Base-by-base conservation (phyloP, 176 grass and related monocot species). In the Tillandsia leiboldiana region DNA sequence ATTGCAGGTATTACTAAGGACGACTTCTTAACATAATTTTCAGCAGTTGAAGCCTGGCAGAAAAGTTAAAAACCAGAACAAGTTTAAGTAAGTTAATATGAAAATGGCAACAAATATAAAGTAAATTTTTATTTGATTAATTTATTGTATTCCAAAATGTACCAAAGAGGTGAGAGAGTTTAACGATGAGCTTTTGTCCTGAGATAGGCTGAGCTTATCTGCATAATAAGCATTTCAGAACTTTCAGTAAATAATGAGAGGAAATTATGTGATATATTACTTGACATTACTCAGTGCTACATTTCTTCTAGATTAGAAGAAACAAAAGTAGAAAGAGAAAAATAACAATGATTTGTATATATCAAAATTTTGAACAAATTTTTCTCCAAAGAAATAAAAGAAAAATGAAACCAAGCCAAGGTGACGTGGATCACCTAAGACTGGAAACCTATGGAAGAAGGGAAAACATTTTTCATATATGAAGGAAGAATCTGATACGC, bases 131-230 rank as follows among this genome's bases (percentile, higher is more conserved):
- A 72, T 75, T 62, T 72, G 75, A 79, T 8, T 47, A 54, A 70
- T 77, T 63, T 59, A 50, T 50, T 51, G 26, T 51, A 71, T 77
- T 49, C 8, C 70, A 72, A 29, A 24, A 76, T 53, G 23, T 97
- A 97, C 93, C 86, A 65, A 75, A 80, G 72, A 66, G 77, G 59
- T 70, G 50, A 76, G 57, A 49, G 67, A 67, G 42, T 92, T 77
- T 28, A 75, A 53, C 51, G 59, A 74, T 28, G 63, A 70, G 65
- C 47, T 75, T 74, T 83, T 82, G 11, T 69, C 68, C 73, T 68
- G 24, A 70, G 53, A 12, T 0, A 49, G 50, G 73, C 47, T 62
- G 66, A 65, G 28, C 67, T 69, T 79, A 65, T 87, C 93, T 92
- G 86, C 79, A 79, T 54, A 49, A 67, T 29, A 73, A 29, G 59